Percentiles rank a stretch among this genome's conserved stretches.
phyloP scores from a whole-genome alignment of 345 rosid genomes.

The Kernera saxatilis region DNA sequence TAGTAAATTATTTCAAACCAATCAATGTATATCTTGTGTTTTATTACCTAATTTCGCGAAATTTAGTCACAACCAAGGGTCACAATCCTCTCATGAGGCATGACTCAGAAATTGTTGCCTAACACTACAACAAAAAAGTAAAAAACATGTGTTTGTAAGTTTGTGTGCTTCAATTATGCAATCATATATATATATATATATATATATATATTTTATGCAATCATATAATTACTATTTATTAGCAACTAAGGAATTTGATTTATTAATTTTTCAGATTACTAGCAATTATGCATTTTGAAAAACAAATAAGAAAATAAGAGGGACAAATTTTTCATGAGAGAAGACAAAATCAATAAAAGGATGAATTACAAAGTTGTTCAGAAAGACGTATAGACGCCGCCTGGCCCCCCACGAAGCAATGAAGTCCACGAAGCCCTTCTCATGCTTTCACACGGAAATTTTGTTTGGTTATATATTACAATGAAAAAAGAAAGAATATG shows the following conservation, averaged over 20 bases:
- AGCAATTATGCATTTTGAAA: not conserved
- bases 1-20: not conserved
- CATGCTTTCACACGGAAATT: constrained; percentile 15
- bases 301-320: not conserved
- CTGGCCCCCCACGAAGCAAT: not conserved
- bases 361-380: not conserved
- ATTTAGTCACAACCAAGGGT: too few species aligned
- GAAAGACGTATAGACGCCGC: not conserved
- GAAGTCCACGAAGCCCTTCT: constrained; percentile 8
- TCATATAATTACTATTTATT: too few species aligned
- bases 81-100: not conserved
- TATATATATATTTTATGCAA: too few species aligned
- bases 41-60: constrained; percentile 7
- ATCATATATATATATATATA: too few species aligned
- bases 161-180: not conserved
- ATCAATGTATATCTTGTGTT: too few species aligned
- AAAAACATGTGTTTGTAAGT: not conserved
- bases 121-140: not conserved
- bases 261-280: not conserved
- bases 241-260: not conserved
- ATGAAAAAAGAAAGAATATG: not conserved
- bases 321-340: not conserved
- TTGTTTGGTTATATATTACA: not conserved
- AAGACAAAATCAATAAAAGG: constrained; percentile 2
- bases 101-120: not conserved